Base-by-base conservation (phyloP, 139 green algal genomes). In the Eudorina sp. region DNA sequence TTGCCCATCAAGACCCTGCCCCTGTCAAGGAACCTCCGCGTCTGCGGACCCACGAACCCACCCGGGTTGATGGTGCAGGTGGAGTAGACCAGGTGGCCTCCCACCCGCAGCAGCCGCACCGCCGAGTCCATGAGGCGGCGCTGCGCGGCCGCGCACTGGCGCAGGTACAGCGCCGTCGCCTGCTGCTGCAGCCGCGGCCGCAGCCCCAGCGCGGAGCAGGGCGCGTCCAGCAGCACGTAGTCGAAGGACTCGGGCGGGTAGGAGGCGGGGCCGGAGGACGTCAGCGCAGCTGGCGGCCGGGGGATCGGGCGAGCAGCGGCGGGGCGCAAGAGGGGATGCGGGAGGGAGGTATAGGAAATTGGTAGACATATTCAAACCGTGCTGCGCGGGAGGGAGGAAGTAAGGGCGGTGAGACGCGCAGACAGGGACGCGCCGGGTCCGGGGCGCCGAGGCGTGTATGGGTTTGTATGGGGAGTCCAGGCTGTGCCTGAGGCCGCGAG, bases 41-140 rank as follows among this genome's bases (percentile, higher is more conserved):
- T n/a, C n/a, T n/a, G n/a, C n/a, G n/a, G n/a, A n/a, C 29, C 7
- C 69, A 13, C 5, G 25, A 21, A 58, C 40, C 40, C 97, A n/a
- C 83, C 92, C 55, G 97, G 97, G 90, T 96, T 98, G 51, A 99
- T 94, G 48, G 92, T 97, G 86, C 96, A 99, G 7, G 97, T 99
- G 81, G 92, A 98, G 93, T 96, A 99, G 34, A 99, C 95, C 43
- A 99, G 66, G 8, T 51, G 46, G 16, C 97, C 97, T 1, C 96
- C 97, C 2, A 96, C 94, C 45, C 90, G 92, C 70, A 99, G 83
- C 76, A 97, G 86, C 84, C 84, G 66, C 40, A 99, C 94, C 0
- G 97, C 97, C 0, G 83, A 66, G n/a, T 94, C 88, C 46, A 99
- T 40, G 38, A 99, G 86, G 14, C 76, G 64, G 3, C 95, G 93